These are phyloP conservation scores for Larix kaempferi DNA, from an alignment of 75 land plant genomes.

Conservation along the genomic window DNA sequence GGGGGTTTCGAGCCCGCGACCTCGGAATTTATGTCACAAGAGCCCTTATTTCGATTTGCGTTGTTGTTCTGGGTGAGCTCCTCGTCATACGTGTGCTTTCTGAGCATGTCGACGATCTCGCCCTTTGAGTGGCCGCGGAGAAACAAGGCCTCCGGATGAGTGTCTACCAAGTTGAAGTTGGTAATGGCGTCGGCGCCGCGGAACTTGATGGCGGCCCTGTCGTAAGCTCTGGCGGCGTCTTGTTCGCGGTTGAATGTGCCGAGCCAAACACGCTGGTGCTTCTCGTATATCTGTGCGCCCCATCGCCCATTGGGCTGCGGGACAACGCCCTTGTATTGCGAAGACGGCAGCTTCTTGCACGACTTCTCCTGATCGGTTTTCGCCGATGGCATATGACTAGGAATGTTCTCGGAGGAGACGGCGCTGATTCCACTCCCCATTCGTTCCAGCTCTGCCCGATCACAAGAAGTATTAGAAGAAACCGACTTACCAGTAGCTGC, in stretches of 20 bases:
- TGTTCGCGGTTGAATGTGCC: constrained; percentile 85
- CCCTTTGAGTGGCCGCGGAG: constrained; percentile 31
- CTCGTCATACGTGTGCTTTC: constrained; percentile 49
- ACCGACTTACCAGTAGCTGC: background rate
- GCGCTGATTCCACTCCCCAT: background rate
- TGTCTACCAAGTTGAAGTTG: constrained; percentile 50
- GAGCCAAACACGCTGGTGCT: constrained; percentile 65
- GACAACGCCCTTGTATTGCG: constrained; percentile 53
- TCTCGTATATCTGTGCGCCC: constrained; percentile 94
- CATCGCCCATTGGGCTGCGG: constrained; percentile 86
- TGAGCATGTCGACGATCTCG: constrained; percentile 56
- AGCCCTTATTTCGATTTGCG: background rate
- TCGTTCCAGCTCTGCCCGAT: background rate
- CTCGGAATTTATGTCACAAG: background rate
- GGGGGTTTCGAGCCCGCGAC: background rate
- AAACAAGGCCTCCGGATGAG: constrained; percentile 36
- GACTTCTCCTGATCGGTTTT: background rate
- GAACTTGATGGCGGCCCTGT: constrained; percentile 76
- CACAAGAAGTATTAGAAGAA: too few species aligned
- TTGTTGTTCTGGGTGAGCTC: constrained; percentile 31
- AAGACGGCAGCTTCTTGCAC: constrained; percentile 9
- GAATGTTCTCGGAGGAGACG: background rate
- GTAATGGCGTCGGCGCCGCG: constrained; percentile 85
- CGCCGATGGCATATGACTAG: background rate
- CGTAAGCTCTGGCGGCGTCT: constrained; percentile 87